phyloP scores from a whole-genome alignment of 2,329 filamentous ascomycete genomes.

The Neofusicoccum umdonicola region DNA sequence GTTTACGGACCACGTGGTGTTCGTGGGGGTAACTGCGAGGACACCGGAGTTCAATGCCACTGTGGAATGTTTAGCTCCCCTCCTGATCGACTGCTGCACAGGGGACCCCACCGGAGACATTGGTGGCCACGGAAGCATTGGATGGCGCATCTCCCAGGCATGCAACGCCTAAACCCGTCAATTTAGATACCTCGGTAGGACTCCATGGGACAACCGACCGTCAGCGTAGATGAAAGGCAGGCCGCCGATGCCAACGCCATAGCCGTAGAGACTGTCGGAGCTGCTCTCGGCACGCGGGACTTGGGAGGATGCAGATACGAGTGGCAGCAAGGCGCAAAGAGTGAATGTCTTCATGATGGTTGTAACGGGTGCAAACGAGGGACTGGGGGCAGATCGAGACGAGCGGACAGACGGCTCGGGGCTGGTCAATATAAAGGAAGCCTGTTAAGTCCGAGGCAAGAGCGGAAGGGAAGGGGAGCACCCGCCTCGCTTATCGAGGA shows the following conservation, averaged over 20 bases:
- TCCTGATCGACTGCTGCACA: background rate
- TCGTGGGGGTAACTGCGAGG: background rate
- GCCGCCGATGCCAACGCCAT: constrained; percentile 1
- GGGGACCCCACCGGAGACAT: background rate
- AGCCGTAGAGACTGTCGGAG: background rate
- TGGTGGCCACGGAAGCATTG: background rate
- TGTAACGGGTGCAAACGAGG: background rate
- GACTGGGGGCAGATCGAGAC: too few relatives aligned
- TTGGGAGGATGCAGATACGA: background rate
- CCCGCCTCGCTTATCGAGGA: background rate
- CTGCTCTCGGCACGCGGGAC: background rate
- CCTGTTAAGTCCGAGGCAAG: background rate
- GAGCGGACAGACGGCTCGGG: background rate
- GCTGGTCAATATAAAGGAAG: background rate
- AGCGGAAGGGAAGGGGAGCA: background rate
- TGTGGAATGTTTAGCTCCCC: background rate
- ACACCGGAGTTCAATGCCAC: background rate
- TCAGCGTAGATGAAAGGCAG: constrained; percentile 3
- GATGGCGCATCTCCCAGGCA: constrained; percentile 1
- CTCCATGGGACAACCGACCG: background rate
- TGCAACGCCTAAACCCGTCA: background rate
- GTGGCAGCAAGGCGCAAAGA: background rate
- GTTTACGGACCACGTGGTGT: background rate
- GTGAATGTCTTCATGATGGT: background rate
- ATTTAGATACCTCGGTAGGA: too few relatives aligned